Evolutionary conservation across 352 stramenopile genomes (phyloP), one percentile per base, ranked within the genome.

Genomic region (Globisporangium parvum): DNA sequence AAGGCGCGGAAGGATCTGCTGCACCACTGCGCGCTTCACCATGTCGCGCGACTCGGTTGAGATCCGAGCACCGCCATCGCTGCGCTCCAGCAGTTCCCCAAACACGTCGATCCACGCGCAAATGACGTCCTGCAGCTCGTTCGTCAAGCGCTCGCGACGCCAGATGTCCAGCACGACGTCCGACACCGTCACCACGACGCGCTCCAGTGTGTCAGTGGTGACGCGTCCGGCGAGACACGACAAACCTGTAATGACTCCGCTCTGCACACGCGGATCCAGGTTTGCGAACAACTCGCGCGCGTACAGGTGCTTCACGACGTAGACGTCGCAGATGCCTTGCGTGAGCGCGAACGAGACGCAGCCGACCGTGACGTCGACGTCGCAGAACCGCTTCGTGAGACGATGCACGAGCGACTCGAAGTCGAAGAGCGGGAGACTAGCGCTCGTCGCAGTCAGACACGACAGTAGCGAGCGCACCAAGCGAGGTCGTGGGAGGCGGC

Each of bases 401-500:
- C 55, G 55, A 21, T 48, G 55, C 37, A 63, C 51, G 12, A 45
- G 42, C 15, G 42, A 55, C 31, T 56, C 51, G 14, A 55, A 65
- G 46, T 59, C 58, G 15, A 59, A 10, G 21, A 20, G 47, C n/a
- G 47, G 53, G 11, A 65, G 37, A 24, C n/a, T 12, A n/a, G 58
- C 45, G 37, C 46, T 44, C 15, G 33, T 42, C 23, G 50, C 23
- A 18, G 42, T 48, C 49, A 63, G 24, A 28, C 57, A 63, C 8
- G 54, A 47, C n/a, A 60, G 33, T 23, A 57, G 68, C 71, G 28
- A 54, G 60, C n/a, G 68, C 61, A 21, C 80, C 71, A 28, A 57
- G 50, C 55, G 31, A 37, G 31, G 31, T 12, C 31, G 31, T 37
- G 31, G 31, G 31, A 37, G 31, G 31, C 11, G 31, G 31, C 31